Conservation (phyloP, 257 asterid species). For the Penstemon barbatus region DNA sequence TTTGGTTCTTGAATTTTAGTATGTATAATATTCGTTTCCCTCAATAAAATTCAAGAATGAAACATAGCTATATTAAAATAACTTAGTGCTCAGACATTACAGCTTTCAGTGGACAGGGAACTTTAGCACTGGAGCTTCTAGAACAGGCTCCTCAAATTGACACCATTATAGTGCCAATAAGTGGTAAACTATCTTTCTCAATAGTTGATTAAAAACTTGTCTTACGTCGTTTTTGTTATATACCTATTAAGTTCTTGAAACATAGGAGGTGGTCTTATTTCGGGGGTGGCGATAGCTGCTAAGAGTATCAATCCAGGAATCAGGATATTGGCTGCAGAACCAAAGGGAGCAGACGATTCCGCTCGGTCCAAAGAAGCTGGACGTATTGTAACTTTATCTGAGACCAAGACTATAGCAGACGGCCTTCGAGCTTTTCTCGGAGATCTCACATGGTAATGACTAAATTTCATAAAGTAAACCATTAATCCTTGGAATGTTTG, state of each 20-base stretch:
- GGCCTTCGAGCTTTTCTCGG: conserved; percentile 95
- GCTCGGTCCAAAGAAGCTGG: conserved; percentile 74
- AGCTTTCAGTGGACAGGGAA: conserved; percentile 85
- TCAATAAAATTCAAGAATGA: too few species aligned
- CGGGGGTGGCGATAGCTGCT: conserved; percentile 92
- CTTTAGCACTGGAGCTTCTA: conserved; percentile 79
- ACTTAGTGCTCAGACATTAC: conserved; percentile 7
- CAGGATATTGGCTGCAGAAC: conserved; percentile 83
- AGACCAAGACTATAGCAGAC: conserved; percentile 84
- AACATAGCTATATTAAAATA: background rate
- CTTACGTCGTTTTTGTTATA: conserved; percentile 5
- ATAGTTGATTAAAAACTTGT: conserved; percentile 11
- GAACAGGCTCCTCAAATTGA: conserved; percentile 77
- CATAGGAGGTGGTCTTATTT: conserved; percentile 90
- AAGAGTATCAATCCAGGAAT: conserved; percentile 76
- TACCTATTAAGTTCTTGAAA: background rate
- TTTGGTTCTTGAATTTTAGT: too few species aligned
- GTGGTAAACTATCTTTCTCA: conserved; percentile 49
- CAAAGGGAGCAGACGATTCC: conserved; percentile 91
- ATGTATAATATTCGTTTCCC: background rate
- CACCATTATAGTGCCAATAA: conserved; percentile 79
- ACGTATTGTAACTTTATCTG: conserved; percentile 58
- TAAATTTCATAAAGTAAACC: background rate
- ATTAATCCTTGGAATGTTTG: too few species aligned
- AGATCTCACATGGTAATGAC: conserved; percentile 73